A percentile compares a stretch with the other conserved stretches of the same genome.
Conservation (phyloP, 139 green algal species). For the Chlamydomonas sp. region DNA sequence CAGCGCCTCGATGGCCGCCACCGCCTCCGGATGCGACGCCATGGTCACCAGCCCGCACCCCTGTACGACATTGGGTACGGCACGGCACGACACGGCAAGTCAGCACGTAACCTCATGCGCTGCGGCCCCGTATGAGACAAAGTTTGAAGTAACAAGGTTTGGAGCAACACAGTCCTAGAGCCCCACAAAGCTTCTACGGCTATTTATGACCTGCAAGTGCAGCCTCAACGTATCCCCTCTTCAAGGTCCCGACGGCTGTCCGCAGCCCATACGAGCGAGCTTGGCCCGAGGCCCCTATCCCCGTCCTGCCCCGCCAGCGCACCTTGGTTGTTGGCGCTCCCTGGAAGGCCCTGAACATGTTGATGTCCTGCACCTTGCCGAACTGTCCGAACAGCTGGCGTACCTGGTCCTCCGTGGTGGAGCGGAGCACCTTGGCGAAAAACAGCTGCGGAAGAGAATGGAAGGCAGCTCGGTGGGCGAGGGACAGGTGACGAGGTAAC, state of each 20-base stretch:
- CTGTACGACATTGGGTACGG: slow-evolving; percentile 16
- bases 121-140: too few species aligned
- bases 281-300: not conserved
- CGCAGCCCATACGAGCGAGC: too few species aligned
- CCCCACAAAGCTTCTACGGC: too few species aligned
- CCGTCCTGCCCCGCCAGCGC: not conserved
- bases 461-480: not conserved
- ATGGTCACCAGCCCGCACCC: slow-evolving; percentile 72
- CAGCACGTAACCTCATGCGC: too few species aligned
- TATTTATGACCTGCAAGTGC: too few species aligned
- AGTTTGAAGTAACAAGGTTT: too few species aligned
- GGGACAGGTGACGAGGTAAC: too few species aligned
- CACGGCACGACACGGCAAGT: not conserved
- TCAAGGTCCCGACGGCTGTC: too few species aligned
- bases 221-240: too few species aligned
- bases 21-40: slow-evolving; percentile 55
- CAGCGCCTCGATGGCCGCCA: slow-evolving; percentile 55
- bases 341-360: slow-evolving; percentile 72
- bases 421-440: slow-evolving; percentile 71
- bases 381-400: slow-evolving; percentile 52
- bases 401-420: slow-evolving; percentile 64
- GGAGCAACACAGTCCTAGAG: too few species aligned
- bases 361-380: slow-evolving; percentile 68
- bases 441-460: slow-evolving; percentile 48
- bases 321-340: slow-evolving; percentile 60